Conservation (phyloP, 805 yeast genomes). For the Candida adriatica region DNA sequence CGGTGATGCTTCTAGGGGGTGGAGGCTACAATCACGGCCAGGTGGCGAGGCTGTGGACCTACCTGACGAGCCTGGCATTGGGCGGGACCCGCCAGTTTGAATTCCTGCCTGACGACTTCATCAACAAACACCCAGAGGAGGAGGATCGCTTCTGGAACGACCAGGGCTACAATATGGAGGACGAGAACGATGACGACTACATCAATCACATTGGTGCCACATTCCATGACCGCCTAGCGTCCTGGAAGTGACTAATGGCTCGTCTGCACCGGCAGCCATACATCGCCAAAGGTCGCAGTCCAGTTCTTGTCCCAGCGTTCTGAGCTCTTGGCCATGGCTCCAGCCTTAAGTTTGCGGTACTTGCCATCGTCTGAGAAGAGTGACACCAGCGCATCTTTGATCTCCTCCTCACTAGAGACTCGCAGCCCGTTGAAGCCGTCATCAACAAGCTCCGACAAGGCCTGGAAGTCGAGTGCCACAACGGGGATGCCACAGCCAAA, state of each 20-base stretch:
- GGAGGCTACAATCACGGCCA: slow-evolving; percentile 68
- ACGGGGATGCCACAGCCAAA: slow-evolving; percentile 97
- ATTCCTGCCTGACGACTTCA: slow-evolving; percentile 45
- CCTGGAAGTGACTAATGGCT: too few relatives aligned
- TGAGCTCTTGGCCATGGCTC: slow-evolving; percentile 68
- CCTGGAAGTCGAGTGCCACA: slow-evolving; percentile 66
- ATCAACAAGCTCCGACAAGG: slow-evolving; percentile 70
- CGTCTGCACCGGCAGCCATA: too few relatives aligned
- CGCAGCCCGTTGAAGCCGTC: slow-evolving; percentile 64
- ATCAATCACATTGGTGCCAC: slow-evolving; percentile 16
- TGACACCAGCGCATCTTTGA: slow-evolving; percentile 36
- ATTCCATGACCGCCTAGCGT: slow-evolving; percentile 3
- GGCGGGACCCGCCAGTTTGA: slow-evolving; percentile 28
- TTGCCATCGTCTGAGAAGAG: slow-evolving; percentile 29
- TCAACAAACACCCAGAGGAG: slow-evolving; percentile 35
- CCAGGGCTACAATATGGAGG: slow-evolving; percentile 25
- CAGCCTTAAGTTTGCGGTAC: slow-evolving; percentile 41
- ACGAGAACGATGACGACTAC: slow-evolving; percentile 27
- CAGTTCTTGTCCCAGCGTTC: slow-evolving; percentile 75
- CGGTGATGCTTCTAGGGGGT: slow-evolving; percentile 57
- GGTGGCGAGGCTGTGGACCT: slow-evolving; percentile 52
- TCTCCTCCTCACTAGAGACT: slow-evolving; percentile 36
- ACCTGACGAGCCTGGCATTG: slow-evolving; percentile 25
- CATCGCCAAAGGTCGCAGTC: slow-evolving; percentile 30
- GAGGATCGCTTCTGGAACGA: slow-evolving; percentile 45